Conservation (phyloP, 2,329 filamentous ascomycete species). For the Diaporthe citrichinensis region DNA sequence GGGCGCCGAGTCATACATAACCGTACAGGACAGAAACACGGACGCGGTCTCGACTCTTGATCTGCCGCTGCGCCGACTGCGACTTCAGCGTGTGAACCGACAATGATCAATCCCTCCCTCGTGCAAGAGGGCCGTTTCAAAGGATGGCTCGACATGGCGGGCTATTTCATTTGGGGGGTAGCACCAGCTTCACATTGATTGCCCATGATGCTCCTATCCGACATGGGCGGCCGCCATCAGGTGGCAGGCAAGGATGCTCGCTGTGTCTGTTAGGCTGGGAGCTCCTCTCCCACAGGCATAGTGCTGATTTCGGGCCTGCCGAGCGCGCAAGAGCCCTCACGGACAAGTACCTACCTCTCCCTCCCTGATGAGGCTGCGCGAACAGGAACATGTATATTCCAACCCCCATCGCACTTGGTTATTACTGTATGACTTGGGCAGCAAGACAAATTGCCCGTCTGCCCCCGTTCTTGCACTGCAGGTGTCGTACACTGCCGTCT, state of each 20-base stretch:
- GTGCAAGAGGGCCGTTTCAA: slow-evolving; percentile 32
- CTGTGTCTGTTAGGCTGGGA: slow-evolving; percentile 3
- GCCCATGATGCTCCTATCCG: slow-evolving; percentile 3
- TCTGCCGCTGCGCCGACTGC: slow-evolving; percentile 13
- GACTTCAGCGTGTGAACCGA: not conserved
- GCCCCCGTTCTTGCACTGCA: not conserved
- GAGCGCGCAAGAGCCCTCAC: not conserved
- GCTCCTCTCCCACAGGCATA: slow-evolving; percentile 14
- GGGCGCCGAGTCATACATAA: slow-evolving; percentile 5
- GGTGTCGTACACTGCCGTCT: not conserved
- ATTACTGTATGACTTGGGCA: not conserved
- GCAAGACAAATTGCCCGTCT: not conserved
- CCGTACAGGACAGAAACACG: not conserved
- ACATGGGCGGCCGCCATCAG: slow-evolving; percentile 9
- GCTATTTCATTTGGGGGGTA: slow-evolving; percentile 23
- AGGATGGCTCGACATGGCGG: not conserved
- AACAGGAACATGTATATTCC: not conserved
- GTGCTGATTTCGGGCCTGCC: slow-evolving; percentile 32
- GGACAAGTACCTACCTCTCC: not conserved
- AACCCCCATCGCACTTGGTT: not conserved
- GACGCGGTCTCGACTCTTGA: not conserved
- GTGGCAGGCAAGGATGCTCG: slow-evolving; percentile 18
- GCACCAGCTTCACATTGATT: slow-evolving; percentile 31
- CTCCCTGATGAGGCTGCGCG: not conserved
- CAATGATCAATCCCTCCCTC: not conserved